Evolutionary conservation across 805 yeast species (phyloP), one percentile per base, ranked within the genome.

Genomic region (Candida caryicola): DNA sequence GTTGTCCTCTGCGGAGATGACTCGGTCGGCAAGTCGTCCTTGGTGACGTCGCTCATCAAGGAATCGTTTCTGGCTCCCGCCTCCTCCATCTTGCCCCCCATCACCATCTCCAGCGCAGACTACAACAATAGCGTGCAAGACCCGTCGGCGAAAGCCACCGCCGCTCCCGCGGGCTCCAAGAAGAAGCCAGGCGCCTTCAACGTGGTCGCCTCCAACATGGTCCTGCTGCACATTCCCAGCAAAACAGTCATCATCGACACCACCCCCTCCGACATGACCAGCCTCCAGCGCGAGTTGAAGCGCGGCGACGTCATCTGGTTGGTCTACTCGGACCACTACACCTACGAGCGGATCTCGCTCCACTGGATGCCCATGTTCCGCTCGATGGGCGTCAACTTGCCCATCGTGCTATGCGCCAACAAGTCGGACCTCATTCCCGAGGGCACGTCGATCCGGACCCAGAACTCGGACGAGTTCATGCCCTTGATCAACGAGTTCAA

Each of bases 361-460:
- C 89, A 89, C 59, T 93, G 99, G 99, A 82, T 93, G 76, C 93
- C 95, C 36, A 76, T 83, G 70, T 83, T 93, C 52, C 72, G 99
- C 44, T 86, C 95, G 0, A 71, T 88, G 74, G 99, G 99, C 3
- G 88, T 91, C 40, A 93, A 93, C 54, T 60, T 91, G 10, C 99
- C 99, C 0, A 82, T 93, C n/a, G 87, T 93, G 1, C 65, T 93
- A 2, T 84, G 95, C 60, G 89, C 90, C 38, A 93, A 89, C 60
- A 89, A 87, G 52, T 72, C 81, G 14, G 95, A 85, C 41, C 54
- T 40, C 42, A 35, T 54, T 1, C 59, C 69, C 0, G 51, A 64
- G 12, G 77, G 75, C 32, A 64, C 76, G 0, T 76, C 74, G 25
- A 71, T 79, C 29, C 59, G 59, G 41, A 49, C 55, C 23, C 66